Conservation (phyloP, 176 grass and related monocot species). For the Thalia dealbata region DNA sequence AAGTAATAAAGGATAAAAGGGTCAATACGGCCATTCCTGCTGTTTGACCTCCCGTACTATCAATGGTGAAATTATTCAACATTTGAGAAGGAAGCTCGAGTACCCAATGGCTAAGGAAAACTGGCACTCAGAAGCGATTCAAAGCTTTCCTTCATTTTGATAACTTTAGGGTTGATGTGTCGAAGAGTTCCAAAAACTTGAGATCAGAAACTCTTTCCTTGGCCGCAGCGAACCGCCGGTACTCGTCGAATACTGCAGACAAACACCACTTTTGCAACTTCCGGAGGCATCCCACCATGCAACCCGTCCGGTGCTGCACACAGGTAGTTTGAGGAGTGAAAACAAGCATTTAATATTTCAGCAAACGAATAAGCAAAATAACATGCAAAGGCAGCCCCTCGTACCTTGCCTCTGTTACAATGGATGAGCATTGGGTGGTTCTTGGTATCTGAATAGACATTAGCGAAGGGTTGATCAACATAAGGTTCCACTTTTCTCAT, state of each 20-base stretch:
- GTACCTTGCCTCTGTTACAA: slow-evolving; percentile 88
- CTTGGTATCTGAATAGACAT: slow-evolving; percentile 41
- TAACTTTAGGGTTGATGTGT: slow-evolving; percentile 48
- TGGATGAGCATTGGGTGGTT: slow-evolving; percentile 90
- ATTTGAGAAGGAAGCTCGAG: too few relatives aligned
- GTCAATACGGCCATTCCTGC: too few relatives aligned
- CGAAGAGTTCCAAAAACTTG: slow-evolving; percentile 80
- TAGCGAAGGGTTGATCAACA: too few relatives aligned
- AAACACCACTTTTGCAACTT: slow-evolving; percentile 76
- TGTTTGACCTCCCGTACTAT: too few relatives aligned
- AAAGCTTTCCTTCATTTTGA: too few relatives aligned
- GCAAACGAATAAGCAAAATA: neutral
- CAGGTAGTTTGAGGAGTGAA: neutral
- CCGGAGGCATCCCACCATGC: slow-evolving; percentile 72
- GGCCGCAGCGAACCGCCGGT: slow-evolving; percentile 63
- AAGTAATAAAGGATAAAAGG: too few relatives aligned
- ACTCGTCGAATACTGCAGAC: slow-evolving; percentile 71
- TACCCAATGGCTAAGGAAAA: too few relatives aligned
- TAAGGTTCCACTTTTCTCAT: slow-evolving; percentile 8
- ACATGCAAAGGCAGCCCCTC: neutral
- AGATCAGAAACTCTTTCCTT: slow-evolving; percentile 75
- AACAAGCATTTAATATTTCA: neutral
- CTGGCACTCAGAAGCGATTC: too few relatives aligned
- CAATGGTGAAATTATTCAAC: too few relatives aligned
- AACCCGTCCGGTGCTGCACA: slow-evolving; percentile 80